Percentiles rank a stretch among this genome's conserved stretches.
phyloP scores from a whole-genome alignment of 148 eudicot genomes.

The Chenopodium berlandieri region DNA sequence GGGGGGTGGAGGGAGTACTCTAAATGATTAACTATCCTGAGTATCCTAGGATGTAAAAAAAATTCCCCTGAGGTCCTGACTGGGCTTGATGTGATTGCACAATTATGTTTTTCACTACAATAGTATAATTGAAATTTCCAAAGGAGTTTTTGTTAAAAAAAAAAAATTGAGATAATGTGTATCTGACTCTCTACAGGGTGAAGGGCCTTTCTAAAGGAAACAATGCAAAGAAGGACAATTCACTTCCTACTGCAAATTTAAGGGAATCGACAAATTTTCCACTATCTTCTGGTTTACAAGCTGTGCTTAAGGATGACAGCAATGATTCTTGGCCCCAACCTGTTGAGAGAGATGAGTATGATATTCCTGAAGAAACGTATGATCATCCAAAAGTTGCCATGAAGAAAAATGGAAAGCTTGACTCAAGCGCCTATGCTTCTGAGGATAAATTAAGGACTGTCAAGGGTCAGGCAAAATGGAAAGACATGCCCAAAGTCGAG shows the following conservation, averaged over 20 bases:
- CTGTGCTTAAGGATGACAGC: slow-evolving; percentile 57
- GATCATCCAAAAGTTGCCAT: slow-evolving; percentile 60
- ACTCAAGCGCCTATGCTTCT: slow-evolving; percentile 35
- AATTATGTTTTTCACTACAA: neutral
- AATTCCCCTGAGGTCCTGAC: no score
- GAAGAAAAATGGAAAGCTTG: slow-evolving; percentile 64
- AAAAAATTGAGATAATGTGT: neutral
- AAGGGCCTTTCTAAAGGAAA: slow-evolving; percentile 96
- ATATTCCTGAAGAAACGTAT: slow-evolving; percentile 60
- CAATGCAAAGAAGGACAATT: slow-evolving; percentile 64
- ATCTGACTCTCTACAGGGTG: slow-evolving; percentile 49
- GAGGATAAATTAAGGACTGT: slow-evolving; percentile 55
- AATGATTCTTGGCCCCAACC: slow-evolving; percentile 62
- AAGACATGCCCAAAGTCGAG: slow-evolving; percentile 53
- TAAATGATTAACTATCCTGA: no score
- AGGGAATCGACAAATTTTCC: slow-evolving; percentile 75
- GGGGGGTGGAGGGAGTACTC: no score
- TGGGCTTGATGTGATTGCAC: neutral
- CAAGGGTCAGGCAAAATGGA: slow-evolving; percentile 61
- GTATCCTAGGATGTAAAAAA: no score
- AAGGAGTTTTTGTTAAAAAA: neutral
- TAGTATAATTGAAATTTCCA: neutral
- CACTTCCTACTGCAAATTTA: slow-evolving; percentile 50
- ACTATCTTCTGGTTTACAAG: slow-evolving; percentile 48
- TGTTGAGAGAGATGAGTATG: slow-evolving; percentile 62